phyloP scores from a whole-genome alignment of 176 grass and related monocot species.

The Canna indica region DNA sequence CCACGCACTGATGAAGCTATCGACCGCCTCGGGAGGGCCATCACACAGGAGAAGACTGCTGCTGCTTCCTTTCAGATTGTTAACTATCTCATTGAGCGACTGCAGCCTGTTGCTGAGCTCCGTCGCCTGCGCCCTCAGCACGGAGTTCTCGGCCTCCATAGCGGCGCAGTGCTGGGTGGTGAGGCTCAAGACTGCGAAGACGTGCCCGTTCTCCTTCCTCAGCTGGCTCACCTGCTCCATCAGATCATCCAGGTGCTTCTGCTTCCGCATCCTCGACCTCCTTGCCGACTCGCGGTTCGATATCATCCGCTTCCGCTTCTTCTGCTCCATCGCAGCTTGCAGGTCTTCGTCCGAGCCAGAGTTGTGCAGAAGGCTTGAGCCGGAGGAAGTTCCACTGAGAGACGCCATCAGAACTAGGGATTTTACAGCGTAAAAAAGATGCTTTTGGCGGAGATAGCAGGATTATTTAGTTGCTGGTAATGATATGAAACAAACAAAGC shows the following conservation, averaged over 20 bases:
- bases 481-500: too few relatives aligned
- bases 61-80: conserved; percentile 39
- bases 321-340: conserved; percentile 47
- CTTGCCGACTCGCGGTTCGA: conserved; percentile 89
- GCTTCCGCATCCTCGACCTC: conserved; percentile 84
- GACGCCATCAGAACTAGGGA: conserved; percentile 47
- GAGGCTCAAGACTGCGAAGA: conserved; percentile 43
- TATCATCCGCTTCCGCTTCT: conserved; percentile 72
- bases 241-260: conserved; percentile 83
- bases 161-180: conserved; percentile 47
- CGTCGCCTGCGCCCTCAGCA: conserved; percentile 61
- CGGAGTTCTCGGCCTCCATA: conserved; percentile 75
- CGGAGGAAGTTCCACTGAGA: conserved; percentile 38
- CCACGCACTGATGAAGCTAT: neutral
- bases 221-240: conserved; percentile 49
- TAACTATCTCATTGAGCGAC: conserved; percentile 62
- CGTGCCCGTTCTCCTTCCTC: conserved; percentile 57
- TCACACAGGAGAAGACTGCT: neutral
- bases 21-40: neutral
- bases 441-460: too few relatives aligned
- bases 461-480: too few relatives aligned
- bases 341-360: conserved; percentile 47
- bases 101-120: conserved; percentile 55
- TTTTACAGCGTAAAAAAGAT: conserved; percentile 16
- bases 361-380: conserved; percentile 24